Percentiles rank a stretch among this genome's conserved stretches.
phyloP scores from a whole-genome alignment of 1,139 yeast species.

The Hyphopichia khmerensis region DNA sequence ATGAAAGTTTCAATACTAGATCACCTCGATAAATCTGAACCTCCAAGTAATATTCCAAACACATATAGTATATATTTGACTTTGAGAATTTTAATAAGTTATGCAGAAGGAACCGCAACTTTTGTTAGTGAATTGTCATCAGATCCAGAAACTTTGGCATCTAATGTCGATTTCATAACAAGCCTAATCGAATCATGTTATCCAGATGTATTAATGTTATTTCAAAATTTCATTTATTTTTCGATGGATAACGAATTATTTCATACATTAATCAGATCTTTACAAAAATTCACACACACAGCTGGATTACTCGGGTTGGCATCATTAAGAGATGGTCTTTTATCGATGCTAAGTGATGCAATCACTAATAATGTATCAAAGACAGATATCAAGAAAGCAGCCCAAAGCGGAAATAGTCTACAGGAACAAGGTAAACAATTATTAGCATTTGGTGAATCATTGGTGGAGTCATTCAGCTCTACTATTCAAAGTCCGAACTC shows the following conservation, averaged over 20 bases:
- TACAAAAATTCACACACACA: constrained; percentile 80
- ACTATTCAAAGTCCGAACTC: constrained; percentile 12
- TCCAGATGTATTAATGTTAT: constrained; percentile 46
- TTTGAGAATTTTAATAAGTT: constrained; percentile 49
- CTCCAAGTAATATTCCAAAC: constrained; percentile 59
- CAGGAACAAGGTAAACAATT: constrained; percentile 33
- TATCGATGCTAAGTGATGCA: constrained; percentile 56
- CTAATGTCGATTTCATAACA: constrained; percentile 38
- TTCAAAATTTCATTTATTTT: constrained; percentile 57
- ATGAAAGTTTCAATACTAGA: constrained; percentile 65
- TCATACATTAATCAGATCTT: constrained; percentile 62
- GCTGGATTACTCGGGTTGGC: constrained; percentile 68
- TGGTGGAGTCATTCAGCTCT: constrained; percentile 58
- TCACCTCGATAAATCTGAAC: constrained; percentile 72
- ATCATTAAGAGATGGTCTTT: constrained; percentile 58
- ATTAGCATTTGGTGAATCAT: constrained; percentile 57
- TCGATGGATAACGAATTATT: constrained; percentile 67
- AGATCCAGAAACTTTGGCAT: constrained; percentile 27
- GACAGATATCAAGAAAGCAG: constrained; percentile 9
- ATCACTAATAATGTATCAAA: constrained; percentile 42
- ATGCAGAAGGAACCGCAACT: constrained; percentile 70
- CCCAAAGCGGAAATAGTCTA: constrained; percentile 8
- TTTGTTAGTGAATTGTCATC: constrained; percentile 46
- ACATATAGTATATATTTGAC: constrained; percentile 65
- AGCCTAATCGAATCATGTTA: constrained; percentile 44